These are phyloP conservation scores for Fusarium secorum DNA, from an alignment of 2,329 filamentous ascomycete genomes.

Conservation along the genomic window DNA sequence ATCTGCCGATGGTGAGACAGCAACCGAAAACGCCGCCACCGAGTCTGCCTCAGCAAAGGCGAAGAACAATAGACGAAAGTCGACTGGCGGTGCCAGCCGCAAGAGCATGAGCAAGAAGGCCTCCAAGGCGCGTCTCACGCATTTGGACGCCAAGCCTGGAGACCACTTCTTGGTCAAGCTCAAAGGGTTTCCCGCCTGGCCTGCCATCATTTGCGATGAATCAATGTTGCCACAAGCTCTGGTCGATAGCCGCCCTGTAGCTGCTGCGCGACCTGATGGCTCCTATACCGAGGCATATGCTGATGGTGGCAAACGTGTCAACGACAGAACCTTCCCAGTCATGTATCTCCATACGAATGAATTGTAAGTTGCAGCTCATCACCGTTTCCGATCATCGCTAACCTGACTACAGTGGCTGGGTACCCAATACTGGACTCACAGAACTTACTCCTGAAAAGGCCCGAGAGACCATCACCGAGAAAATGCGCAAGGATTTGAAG, in stretches of 20 bases:
- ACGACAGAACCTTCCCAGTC: constrained; percentile 88
- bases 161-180: constrained; percentile 92
- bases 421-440: constrained; percentile 81
- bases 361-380: constrained; percentile 74
- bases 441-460: constrained; percentile 79
- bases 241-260: constrained; percentile 80
- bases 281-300: constrained; percentile 87
- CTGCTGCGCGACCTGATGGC: constrained; percentile 81
- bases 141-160: constrained; percentile 85
- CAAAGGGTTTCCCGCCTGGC: constrained; percentile 95
- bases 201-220: constrained; percentile 91
- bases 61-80: constrained; percentile 75
- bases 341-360: constrained; percentile 97
- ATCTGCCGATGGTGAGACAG: constrained; percentile 40
- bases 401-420: constrained; percentile 76
- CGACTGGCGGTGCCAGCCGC: constrained; percentile 71
- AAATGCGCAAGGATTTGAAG: constrained; percentile 81
- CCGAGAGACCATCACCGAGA: constrained; percentile 72
- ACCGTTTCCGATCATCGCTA: not conserved
- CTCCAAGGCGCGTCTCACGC: constrained; percentile 73
- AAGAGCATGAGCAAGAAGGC: constrained; percentile 90
- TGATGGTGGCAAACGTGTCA: constrained; percentile 84
- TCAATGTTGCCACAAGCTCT: constrained; percentile 87
- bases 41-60: constrained; percentile 45
- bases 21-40: constrained; percentile 36